Evolutionary conservation across 352 stramenopile species (phyloP).

Genomic region (Blastocystis sp.): DNA sequence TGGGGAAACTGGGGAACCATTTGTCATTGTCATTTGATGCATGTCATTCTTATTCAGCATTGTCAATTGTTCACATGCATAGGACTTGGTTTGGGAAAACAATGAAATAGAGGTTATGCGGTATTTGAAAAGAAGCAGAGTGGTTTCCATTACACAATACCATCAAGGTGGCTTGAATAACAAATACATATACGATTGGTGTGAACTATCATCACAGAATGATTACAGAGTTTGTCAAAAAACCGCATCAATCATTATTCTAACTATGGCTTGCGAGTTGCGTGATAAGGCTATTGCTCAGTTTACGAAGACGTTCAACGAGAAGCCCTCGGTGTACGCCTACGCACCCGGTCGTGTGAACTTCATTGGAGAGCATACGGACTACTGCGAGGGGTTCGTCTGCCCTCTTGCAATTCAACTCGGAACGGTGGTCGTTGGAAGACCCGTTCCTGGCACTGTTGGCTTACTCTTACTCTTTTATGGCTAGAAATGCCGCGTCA

Average conservation of each 20-base stretch:
- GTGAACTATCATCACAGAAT: not conserved
- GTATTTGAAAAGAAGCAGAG: too few species aligned
- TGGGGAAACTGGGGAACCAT: too few species aligned
- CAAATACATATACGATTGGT: not conserved
- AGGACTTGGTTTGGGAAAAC: too few species aligned
- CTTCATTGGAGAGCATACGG: constrained; percentile 85
- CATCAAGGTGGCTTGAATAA: not conserved
- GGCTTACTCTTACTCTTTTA: constrained; percentile 63
- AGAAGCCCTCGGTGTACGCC: constrained; percentile 56
- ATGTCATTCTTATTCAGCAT: too few species aligned
- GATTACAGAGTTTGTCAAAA: too few species aligned
- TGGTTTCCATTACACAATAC: not conserved
- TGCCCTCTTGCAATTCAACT: constrained; percentile 81
- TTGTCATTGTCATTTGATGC: too few species aligned
- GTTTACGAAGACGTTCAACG: constrained; percentile 1
- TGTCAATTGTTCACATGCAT: too few species aligned
- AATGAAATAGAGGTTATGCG: too few species aligned
- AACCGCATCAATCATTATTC: not conserved
- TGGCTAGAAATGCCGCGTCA: not conserved
- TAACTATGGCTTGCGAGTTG: not conserved
- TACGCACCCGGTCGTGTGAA: constrained; percentile 82
- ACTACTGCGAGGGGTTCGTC: constrained; percentile 89
- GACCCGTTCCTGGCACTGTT: constrained; percentile 58
- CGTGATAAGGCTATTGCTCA: constrained; percentile 10
- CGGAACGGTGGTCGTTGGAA: constrained; percentile 72